phyloP scores from a whole-genome alignment of 768 basidiomycete species.

The Agaricus sinodeliciosus region DNA sequence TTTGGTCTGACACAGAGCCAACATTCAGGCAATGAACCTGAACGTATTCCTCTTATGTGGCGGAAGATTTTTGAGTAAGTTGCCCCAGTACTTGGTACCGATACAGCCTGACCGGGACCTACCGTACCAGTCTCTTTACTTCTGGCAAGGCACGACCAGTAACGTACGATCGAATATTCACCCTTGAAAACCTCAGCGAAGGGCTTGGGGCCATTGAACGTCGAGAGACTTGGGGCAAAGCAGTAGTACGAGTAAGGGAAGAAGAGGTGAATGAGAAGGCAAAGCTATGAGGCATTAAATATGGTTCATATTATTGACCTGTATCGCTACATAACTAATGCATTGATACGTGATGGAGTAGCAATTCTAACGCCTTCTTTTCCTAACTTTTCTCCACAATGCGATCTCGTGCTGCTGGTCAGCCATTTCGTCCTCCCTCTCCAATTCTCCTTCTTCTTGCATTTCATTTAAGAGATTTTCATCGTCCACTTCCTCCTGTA shows the following conservation, averaged over 20 bases:
- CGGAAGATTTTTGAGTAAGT: slow-evolving; percentile 57
- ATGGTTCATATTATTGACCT: too few species aligned
- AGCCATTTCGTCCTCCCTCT: slow-evolving; percentile 26
- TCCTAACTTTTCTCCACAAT: slow-evolving; percentile 28
- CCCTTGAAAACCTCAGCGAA: slow-evolving; percentile 58
- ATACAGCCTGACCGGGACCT: not conserved
- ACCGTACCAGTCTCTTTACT: slow-evolving; percentile 49
- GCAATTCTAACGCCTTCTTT: not conserved
- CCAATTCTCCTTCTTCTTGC: slow-evolving; percentile 34
- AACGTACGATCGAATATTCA: slow-evolving; percentile 60
- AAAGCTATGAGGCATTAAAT: slow-evolving; percentile 29
- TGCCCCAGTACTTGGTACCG: not conserved
- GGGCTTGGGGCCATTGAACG: slow-evolving; percentile 73
- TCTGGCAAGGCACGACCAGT: slow-evolving; percentile 63
- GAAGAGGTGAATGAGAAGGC: slow-evolving; percentile 30
- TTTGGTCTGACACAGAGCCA: not conserved
- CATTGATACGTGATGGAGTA: too few species aligned
- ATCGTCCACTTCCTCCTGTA: slow-evolving; percentile 11
- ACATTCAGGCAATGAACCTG: slow-evolving; percentile 54
- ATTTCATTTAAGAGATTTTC: slow-evolving; percentile 27
- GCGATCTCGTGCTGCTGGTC: slow-evolving; percentile 29
- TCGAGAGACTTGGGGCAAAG: slow-evolving; percentile 92
- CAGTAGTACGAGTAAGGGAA: slow-evolving; percentile 56
- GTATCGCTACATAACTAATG: too few species aligned
- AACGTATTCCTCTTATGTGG: slow-evolving; percentile 65